Evolutionary conservation across 768 basidiomycete genomes (phyloP), one percentile per base, ranked within the genome.

Genomic region (Dacryopinax primogenitus): DNA sequence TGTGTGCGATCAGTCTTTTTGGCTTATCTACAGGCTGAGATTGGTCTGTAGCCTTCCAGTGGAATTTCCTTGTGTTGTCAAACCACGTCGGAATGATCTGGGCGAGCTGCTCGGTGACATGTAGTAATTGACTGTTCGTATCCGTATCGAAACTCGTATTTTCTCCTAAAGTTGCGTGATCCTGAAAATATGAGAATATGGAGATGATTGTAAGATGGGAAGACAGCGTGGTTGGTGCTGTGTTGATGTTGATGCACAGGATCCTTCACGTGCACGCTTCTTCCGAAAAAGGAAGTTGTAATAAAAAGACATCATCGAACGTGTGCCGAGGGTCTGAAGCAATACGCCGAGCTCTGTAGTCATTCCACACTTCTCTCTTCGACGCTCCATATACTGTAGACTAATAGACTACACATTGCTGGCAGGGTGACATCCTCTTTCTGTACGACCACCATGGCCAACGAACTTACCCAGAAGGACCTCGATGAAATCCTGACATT

Each of bases 401-500:
- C n/a, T n/a, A n/a, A n/a, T n/a, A n/a, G n/a, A n/a, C n/a, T n/a
- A n/a, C n/a, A n/a, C n/a, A n/a, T n/a, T n/a, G n/a, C n/a, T n/a
- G n/a, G n/a, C n/a, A n/a, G n/a, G n/a, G n/a, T n/a, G n/a, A n/a
- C 4, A 44, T 6, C 41, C 36, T 9, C 18, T 18, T 47, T 28
- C 13, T 15, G 13, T 3, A 32, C 30, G 9, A 58, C 51, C 4
- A 58, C 9, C 51, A 58, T 58, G 51, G 51, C 51, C 23, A 26
- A 18, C 51, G 26, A 13, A 3, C 69, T 82, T 61, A 75, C 72
- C 15, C 64, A 77, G 32, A 33, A 69, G 47, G 83, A 86, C 62
- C 77, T 92, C 23, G 77, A 81, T 63, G 75, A 77, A 2, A 82
- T 92, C 68, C 82, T 92, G 62, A 72, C 76, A 0, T 94, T 90